Evolutionary conservation across 2,329 filamentous ascomycete species (phyloP).

Genomic region (Ceratocystis alfenasii): DNA sequence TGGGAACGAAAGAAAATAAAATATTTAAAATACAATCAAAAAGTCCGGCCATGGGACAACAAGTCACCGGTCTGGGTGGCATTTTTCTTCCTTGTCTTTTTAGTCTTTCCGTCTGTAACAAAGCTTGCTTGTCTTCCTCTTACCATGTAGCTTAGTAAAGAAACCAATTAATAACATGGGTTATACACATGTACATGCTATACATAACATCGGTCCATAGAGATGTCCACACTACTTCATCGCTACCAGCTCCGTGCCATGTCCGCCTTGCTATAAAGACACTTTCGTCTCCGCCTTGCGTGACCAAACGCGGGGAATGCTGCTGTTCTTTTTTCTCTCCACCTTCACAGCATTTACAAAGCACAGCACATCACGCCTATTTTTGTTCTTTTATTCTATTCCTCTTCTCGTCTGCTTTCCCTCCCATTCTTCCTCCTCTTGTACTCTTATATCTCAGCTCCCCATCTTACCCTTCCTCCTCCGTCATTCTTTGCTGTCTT

Average conservation of each 20-base stretch:
- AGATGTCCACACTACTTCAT: background rate
- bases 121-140: too few relatives aligned
- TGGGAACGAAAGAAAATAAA: background rate
- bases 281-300: background rate
- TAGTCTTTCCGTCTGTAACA: too few relatives aligned
- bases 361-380: background rate
- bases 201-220: background rate
- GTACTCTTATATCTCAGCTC: background rate
- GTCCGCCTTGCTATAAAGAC: background rate
- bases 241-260: too few relatives aligned
- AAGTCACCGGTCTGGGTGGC: too few relatives aligned
- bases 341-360: background rate
- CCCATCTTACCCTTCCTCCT: background rate
- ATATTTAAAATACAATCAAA: background rate
- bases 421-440: background rate
- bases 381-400: background rate
- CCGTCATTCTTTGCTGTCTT: background rate
- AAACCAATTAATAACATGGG: too few relatives aligned
- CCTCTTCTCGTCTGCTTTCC: background rate
- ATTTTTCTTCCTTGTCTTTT: too few relatives aligned
- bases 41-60: background rate
- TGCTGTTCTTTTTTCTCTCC: background rate
- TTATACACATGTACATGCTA: too few relatives aligned
- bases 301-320: background rate
- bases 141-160: too few relatives aligned